phyloP scores from a whole-genome alignment of 2,329 filamentous ascomycete species.

The Pseudogymnoascus sp. region DNA sequence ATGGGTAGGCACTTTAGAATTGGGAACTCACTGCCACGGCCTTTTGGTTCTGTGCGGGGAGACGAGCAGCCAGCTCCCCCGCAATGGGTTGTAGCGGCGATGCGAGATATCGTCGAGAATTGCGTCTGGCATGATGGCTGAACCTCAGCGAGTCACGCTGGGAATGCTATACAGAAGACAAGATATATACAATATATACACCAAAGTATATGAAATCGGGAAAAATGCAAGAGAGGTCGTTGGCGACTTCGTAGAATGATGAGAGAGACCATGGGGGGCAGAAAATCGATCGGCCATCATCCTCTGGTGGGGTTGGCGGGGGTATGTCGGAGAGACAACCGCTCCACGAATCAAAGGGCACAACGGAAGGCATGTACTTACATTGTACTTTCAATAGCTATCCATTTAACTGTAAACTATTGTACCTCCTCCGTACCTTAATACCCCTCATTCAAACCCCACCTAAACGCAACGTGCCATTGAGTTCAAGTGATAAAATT shows the following conservation, averaged over 20 bases:
- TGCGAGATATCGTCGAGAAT: constrained; percentile 95
- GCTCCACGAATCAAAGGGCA: neutral
- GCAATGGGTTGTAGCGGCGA: constrained; percentile 83
- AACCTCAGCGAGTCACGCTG: neutral
- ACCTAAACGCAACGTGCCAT: neutral
- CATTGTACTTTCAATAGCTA: neutral
- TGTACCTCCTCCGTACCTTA: neutral
- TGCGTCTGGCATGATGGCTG: constrained; percentile 56
- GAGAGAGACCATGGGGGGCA: neutral
- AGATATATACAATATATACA: neutral
- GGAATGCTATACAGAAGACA: neutral
- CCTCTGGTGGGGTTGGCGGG: neutral
- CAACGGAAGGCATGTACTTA: neutral
- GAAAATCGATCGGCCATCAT: neutral
- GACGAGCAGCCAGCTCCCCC: constrained; percentile 85
- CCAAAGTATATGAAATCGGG: neutral
- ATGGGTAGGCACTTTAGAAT: neutral
- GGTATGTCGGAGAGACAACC: neutral
- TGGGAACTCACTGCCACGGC: constrained; percentile 77
- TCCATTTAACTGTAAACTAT: no score
- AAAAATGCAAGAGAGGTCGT: neutral
- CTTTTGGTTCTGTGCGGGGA: constrained; percentile 94
- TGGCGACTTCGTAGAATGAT: neutral
- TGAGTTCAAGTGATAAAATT: neutral
- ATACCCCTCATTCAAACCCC: neutral